Evolutionary conservation across 2,329 filamentous ascomycete species (phyloP).

Genomic region (Colletotrichum paranaense): DNA sequence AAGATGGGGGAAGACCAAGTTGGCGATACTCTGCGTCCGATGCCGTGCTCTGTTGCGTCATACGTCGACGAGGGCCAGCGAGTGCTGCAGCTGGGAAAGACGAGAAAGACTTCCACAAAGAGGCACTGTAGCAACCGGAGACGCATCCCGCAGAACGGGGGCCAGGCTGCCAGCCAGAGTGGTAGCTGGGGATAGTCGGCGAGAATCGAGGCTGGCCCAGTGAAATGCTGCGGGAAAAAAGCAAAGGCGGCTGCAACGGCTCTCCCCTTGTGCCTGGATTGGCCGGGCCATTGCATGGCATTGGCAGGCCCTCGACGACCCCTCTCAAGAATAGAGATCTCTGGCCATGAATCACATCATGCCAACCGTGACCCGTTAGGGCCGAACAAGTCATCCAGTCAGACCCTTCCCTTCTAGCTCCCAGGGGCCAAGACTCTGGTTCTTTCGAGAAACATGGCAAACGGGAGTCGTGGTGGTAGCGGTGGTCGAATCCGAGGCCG

Average conservation of each 20-base stretch:
- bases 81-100: neutral
- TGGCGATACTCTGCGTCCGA: conserved; percentile 27
- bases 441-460: neutral
- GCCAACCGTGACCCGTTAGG: neutral
- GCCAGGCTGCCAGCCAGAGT: neutral
- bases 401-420: neutral
- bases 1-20: neutral
- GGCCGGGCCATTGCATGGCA: conserved; percentile 20
- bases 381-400: neutral
- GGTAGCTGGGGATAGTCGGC: no score
- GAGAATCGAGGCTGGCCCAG: neutral
- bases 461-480: neutral
- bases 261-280: conserved; percentile 24
- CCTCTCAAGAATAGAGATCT: neutral
- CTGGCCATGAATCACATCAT: conserved; percentile 15
- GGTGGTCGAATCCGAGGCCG: neutral
- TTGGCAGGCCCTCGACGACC: neutral
- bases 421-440: neutral
- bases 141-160: neutral
- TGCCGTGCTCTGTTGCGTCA: conserved; percentile 34
- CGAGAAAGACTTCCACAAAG: neutral
- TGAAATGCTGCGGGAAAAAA: neutral
- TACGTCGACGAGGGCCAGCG: conserved; percentile 16
- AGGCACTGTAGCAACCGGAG: neutral
- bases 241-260: conserved; percentile 23